A percentile compares a stretch with the other conserved stretches of the same genome.
Evolutionary conservation across 495 filamentous ascomycete species (phyloP).

Genomic region (Aspergillus sparsus): DNA sequence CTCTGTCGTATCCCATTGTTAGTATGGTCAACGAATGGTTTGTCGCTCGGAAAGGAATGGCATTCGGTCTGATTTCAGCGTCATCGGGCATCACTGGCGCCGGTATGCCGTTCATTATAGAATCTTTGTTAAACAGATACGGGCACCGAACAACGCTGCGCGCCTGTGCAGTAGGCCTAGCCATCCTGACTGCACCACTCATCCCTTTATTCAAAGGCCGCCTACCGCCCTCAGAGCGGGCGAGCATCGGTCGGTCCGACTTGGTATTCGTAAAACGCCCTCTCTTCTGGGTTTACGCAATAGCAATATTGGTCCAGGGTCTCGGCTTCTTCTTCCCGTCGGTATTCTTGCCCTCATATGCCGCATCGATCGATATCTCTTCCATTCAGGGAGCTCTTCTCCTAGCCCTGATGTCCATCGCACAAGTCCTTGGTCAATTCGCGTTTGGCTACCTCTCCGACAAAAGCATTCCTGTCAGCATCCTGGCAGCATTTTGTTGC

Average conservation of each 20-base stretch:
- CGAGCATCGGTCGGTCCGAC: not conserved
- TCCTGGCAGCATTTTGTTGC: not conserved
- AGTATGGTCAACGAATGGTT: slow-evolving; percentile 17
- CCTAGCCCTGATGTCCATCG: slow-evolving; percentile 9
- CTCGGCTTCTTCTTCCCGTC: slow-evolving; percentile 14
- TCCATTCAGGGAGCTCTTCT: slow-evolving; percentile 1
- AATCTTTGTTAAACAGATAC: slow-evolving; percentile 1
- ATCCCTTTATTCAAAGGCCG: slow-evolving; percentile 12
- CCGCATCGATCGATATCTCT: not conserved
- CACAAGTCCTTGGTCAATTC: slow-evolving; percentile 7
- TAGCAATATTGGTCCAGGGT: slow-evolving; percentile 5
- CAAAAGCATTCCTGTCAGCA: not conserved
- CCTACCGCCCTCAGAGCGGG: not conserved
- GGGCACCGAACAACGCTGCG: slow-evolving; percentile 12
- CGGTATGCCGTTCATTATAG: slow-evolving; percentile 8
- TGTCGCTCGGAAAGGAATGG: slow-evolving; percentile 9
- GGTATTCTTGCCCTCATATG: slow-evolving; percentile 5
- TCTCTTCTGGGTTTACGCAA: slow-evolving; percentile 13
- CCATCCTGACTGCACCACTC: not conserved
- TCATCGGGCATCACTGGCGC: slow-evolving; percentile 4
- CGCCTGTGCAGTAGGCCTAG: slow-evolving; percentile 3
- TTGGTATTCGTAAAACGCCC: not conserved
- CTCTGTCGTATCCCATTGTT: slow-evolving; percentile 15
- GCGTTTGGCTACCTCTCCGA: slow-evolving; percentile 12
- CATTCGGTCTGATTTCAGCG: slow-evolving; percentile 5